A percentile compares a stretch with the other conserved stretches of the same genome.
Conservation (phyloP, 2,329 filamentous ascomycete genomes). For the Aureobasidium sp. region DNA sequence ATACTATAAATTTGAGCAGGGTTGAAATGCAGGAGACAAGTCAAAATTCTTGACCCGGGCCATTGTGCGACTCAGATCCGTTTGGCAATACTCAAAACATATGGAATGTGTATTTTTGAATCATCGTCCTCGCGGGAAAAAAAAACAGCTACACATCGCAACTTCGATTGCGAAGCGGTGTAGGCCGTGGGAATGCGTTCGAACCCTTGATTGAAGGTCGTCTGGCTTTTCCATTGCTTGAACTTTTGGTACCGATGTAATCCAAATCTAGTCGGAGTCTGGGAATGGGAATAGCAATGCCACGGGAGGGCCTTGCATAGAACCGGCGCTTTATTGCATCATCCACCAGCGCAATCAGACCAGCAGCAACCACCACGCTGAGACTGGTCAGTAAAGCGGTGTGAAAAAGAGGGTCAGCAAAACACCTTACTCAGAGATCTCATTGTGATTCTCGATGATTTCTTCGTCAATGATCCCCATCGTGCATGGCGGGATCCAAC, state of each 20-base stretch:
- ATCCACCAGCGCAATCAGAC: slow-evolving; percentile 79
- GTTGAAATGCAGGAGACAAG: not conserved
- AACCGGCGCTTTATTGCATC: slow-evolving; percentile 81
- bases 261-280: slow-evolving; percentile 53
- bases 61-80: too few relatives aligned
- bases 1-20: not conserved
- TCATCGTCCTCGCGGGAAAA: too few relatives aligned
- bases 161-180: slow-evolving; percentile 16
- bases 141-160: slow-evolving; percentile 7
- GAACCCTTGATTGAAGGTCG: slow-evolving; percentile 30
- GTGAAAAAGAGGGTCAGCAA: not conserved
- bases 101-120: too few relatives aligned
- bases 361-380: slow-evolving; percentile 84
- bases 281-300: slow-evolving; percentile 46
- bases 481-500: slow-evolving; percentile 84
- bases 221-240: slow-evolving; percentile 59
- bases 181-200: slow-evolving; percentile 9
- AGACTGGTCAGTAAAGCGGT: slow-evolving; percentile 22
- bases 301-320: slow-evolving; percentile 49
- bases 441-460: slow-evolving; percentile 62
- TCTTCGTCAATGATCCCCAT: slow-evolving; percentile 79
- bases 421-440: slow-evolving; percentile 74
- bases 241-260: slow-evolving; percentile 53
- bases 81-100: too few relatives aligned
- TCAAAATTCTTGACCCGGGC: not conserved